Percentiles rank a stretch among this genome's conserved stretches.
phyloP scores from a whole-genome alignment of 2,329 filamentous ascomycete species.

The Colletotrichum costaricense region DNA sequence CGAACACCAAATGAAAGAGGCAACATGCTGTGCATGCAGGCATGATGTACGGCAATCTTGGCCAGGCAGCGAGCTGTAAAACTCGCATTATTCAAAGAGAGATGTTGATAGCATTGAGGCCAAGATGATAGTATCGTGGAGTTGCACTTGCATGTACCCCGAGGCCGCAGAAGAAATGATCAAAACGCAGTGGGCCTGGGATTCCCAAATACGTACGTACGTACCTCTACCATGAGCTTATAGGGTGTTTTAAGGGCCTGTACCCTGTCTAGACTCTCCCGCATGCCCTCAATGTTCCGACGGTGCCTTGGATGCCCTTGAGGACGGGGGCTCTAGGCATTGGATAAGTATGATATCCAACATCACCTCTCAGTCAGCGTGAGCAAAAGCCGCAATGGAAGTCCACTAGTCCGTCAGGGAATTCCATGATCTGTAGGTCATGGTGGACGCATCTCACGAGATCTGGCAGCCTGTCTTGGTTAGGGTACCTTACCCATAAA shows the following conservation, averaged over 20 bases:
- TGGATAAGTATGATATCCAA: neutral
- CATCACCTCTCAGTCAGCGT: neutral
- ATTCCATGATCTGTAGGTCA: neutral
- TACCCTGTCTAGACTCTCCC: slow-evolving; percentile 12
- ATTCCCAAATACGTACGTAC: neutral
- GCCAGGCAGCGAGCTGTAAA: neutral
- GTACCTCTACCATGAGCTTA: neutral
- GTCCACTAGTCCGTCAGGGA: neutral
- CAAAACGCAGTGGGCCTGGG: neutral
- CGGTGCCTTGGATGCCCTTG: neutral
- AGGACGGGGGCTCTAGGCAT: too few relatives aligned
- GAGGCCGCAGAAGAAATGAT: neutral
- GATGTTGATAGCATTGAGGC: neutral
- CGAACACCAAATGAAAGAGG: neutral
- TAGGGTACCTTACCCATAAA: too few relatives aligned
- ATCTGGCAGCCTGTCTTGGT: neutral
- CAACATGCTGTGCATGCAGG: neutral
- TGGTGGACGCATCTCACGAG: neutral
- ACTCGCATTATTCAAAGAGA: neutral
- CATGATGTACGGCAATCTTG: neutral
- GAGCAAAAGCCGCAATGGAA: neutral
- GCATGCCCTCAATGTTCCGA: neutral
- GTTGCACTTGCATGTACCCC: neutral
- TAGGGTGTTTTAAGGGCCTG: slow-evolving; percentile 2
- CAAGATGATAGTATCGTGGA: neutral